Evolutionary conservation across 768 basidiomycete species (phyloP).

Genomic region (Lentinula guzmanii): DNA sequence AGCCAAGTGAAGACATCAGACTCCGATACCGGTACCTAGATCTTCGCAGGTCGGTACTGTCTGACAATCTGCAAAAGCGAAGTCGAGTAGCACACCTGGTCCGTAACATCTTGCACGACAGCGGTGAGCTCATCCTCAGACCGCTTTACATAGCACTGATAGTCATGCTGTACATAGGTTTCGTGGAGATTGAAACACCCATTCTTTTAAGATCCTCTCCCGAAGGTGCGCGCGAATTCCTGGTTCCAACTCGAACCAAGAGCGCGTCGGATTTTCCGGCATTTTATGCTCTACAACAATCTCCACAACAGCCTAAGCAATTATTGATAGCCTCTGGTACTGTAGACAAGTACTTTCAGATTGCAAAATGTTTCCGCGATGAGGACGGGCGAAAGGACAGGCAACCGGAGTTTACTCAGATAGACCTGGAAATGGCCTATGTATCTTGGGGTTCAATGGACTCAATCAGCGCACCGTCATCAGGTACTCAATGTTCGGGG

Average conservation of each 20-base stretch:
- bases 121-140: conserved; percentile 41
- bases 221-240: conserved; percentile 91
- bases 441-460: conserved; percentile 65
- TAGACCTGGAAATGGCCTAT: conserved; percentile 96
- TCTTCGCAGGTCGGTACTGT: conserved; percentile 67
- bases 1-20: conserved; percentile 86
- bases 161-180: conserved; percentile 44
- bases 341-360: conserved; percentile 87
- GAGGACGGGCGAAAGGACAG: conserved; percentile 93
- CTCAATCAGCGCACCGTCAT: conserved; percentile 10
- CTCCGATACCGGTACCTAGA: conserved; percentile 86
- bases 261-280: conserved; percentile 18
- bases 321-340: conserved; percentile 85
- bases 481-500: conserved; percentile 18
- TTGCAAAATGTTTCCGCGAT: conserved; percentile 93
- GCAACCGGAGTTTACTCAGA: conserved; percentile 95
- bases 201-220: conserved; percentile 86
- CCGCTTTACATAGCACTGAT: conserved; percentile 6
- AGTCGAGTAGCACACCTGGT: conserved; percentile 78
- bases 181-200: conserved; percentile 92
- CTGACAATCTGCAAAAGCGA: conserved; percentile 76
- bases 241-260: conserved; percentile 71
- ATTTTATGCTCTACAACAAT: conserved; percentile 91
- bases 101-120: conserved; percentile 64
- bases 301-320: conserved; percentile 95